A percentile compares a stretch with the other conserved stretches of the same genome.
Conservation (phyloP, 2,329 filamentous ascomycete species). For the Lachnellula cervina region DNA sequence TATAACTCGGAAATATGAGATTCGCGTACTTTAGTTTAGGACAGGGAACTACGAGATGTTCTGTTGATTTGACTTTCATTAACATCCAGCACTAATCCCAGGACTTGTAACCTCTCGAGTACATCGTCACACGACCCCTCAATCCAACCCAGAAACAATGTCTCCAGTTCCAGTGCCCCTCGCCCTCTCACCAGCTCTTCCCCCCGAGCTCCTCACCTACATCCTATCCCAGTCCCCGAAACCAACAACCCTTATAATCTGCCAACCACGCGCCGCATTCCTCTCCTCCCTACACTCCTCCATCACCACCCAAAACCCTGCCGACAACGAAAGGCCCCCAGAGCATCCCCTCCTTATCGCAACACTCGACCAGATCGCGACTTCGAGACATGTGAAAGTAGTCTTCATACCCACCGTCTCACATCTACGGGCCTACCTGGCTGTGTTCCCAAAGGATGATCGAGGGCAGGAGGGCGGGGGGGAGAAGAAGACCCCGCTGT, state of each 20-base stretch:
- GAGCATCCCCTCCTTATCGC: slow-evolving; percentile 49
- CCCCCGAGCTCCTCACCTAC: slow-evolving; percentile 59
- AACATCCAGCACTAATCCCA: slow-evolving; percentile 25
- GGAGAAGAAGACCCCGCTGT: slow-evolving; percentile 35
- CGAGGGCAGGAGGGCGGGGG: too few species aligned
- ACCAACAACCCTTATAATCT: slow-evolving; percentile 65
- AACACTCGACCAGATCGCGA: slow-evolving; percentile 64
- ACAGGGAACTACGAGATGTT: too few species aligned
- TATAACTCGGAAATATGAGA: background rate
- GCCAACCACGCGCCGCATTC: slow-evolving; percentile 61
- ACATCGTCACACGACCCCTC: slow-evolving; percentile 4
- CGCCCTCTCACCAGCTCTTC: slow-evolving; percentile 49
- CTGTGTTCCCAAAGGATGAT: slow-evolving; percentile 36
- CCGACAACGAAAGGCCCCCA: slow-evolving; percentile 11
- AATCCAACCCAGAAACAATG: slow-evolving; percentile 14
- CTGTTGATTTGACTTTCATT: slow-evolving; percentile 13
- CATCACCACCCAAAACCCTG: slow-evolving; percentile 28
- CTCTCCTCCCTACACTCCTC: slow-evolving; percentile 52
- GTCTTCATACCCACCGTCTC: slow-evolving; percentile 72
- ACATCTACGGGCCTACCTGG: slow-evolving; percentile 71
- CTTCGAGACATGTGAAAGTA: slow-evolving; percentile 63
- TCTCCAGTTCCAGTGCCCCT: slow-evolving; percentile 36
- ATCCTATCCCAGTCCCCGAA: slow-evolving; percentile 49
- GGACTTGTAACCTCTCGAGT: background rate
- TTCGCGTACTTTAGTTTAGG: background rate